Conservation (phyloP, 2,329 filamentous ascomycete genomes). For the Ophiocordyceps sinensis region DNA sequence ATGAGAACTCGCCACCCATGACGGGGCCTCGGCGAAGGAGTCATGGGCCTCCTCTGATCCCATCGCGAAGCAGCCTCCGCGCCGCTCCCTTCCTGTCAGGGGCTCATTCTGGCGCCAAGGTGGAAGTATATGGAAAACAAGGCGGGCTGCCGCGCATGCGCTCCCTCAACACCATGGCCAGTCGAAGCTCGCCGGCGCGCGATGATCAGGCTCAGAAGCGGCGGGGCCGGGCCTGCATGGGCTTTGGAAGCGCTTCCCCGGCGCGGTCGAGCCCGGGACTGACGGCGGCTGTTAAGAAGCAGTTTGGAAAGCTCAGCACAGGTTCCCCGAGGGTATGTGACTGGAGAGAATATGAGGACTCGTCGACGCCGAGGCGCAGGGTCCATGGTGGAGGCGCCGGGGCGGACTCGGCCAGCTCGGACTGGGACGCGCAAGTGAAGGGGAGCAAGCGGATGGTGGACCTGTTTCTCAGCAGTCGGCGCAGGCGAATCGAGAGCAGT, state of each 20-base stretch:
- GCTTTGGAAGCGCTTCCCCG: slow-evolving; percentile 8
- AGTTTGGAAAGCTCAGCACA: slow-evolving; percentile 2
- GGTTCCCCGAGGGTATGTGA: not conserved
- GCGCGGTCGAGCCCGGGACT: slow-evolving; percentile 16
- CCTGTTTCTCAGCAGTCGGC: slow-evolving; percentile 34
- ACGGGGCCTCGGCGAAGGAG: not conserved
- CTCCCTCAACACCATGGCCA: slow-evolving; percentile 12
- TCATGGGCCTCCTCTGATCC: slow-evolving; percentile 1
- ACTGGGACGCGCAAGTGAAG: slow-evolving; percentile 18
- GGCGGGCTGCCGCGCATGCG: slow-evolving; percentile 8
- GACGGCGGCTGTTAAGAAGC: slow-evolving; percentile 6
- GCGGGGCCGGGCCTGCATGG: slow-evolving; percentile 7
- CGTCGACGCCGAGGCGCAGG: not conserved
- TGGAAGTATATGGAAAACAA: not conserved
- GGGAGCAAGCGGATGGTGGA: slow-evolving; percentile 40
- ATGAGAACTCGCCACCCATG: slow-evolving; percentile 5
- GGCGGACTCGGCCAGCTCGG: not conserved
- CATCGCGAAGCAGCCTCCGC: slow-evolving; percentile 8
- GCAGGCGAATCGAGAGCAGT: slow-evolving; percentile 24
- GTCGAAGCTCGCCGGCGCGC: slow-evolving; percentile 3
- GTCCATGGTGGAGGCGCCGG: not conserved
- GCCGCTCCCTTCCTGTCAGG: slow-evolving; percentile 12
- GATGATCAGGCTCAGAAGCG: slow-evolving; percentile 10
- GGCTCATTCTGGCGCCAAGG: not conserved
- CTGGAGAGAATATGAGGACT: slow-evolving; percentile 1